phyloP scores from a whole-genome alignment of 352 stramenopile genomes.

The Phytophthora meadii region DNA sequence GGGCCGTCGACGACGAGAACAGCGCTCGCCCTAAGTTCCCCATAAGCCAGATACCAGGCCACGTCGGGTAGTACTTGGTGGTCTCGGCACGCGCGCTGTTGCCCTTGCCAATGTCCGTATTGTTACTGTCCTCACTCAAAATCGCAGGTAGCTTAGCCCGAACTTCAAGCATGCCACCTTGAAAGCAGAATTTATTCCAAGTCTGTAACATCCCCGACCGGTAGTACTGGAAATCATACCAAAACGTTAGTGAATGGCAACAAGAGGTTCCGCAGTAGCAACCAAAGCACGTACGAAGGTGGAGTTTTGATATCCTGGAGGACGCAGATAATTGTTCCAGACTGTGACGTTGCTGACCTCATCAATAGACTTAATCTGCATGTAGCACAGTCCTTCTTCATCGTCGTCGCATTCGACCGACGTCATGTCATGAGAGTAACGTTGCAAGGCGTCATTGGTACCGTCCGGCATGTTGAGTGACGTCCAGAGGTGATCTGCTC shows the following conservation, averaged over 20 bases:
- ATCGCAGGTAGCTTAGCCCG: conserved; percentile 90
- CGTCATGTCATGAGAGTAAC: conserved; percentile 74
- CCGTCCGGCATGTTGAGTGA: conserved; percentile 75
- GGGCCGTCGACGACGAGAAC: conserved; percentile 93
- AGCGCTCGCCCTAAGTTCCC: conserved; percentile 95
- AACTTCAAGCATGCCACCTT: conserved; percentile 92
- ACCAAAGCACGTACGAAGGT: conserved; percentile 42
- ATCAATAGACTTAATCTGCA: conserved; percentile 64
- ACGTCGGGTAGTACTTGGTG: conserved; percentile 76
- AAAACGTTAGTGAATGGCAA: neutral
- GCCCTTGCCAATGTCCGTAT: conserved; percentile 79
- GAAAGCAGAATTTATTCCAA: conserved; percentile 96
- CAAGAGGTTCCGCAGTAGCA: too few relatives aligned
- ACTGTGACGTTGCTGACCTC: conserved; percentile 64
- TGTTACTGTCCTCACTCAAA: conserved; percentile 62
- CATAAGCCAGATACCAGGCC: conserved; percentile 96
- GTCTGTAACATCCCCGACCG: conserved; percentile 89
- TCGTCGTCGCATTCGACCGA: conserved; percentile 56
- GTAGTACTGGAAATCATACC: conserved; percentile 59
- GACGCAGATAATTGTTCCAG: conserved; percentile 74
- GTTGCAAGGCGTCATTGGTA: conserved; percentile 68
- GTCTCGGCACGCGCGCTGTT: conserved; percentile 49
- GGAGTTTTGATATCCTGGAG: conserved; percentile 58
- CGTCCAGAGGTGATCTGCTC: conserved; percentile 66
- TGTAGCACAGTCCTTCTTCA: conserved; percentile 56